Percentiles rank a stretch among this genome's conserved stretches.
These are phyloP conservation scores for Fonsecaea nubica DNA, from an alignment of 2,329 filamentous ascomycete species.

Conservation along the genomic window DNA sequence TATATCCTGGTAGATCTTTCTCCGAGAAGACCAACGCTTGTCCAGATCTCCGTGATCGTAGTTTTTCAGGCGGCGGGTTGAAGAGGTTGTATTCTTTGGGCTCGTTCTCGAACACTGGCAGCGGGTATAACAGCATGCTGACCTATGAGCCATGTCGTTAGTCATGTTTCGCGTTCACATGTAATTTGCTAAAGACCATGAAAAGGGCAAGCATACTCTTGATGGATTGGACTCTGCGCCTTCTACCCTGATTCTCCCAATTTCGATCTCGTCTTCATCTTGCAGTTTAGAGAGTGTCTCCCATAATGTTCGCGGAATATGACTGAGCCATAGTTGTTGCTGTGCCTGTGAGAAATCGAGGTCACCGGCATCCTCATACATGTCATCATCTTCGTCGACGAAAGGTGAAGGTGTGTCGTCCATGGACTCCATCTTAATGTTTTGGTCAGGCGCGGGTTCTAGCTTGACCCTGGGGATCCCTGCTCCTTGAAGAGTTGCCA, in stretches of 20 bases:
- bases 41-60: conserved; percentile 59
- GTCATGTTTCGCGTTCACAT: conserved; percentile 41
- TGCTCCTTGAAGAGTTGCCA: conserved; percentile 35
- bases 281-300: conserved; percentile 77
- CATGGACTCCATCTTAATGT: conserved; percentile 37
- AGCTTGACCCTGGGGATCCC: conserved; percentile 36
- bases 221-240: conserved; percentile 62
- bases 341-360: conserved; percentile 62
- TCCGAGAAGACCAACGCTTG: conserved; percentile 95
- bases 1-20: conserved; percentile 83
- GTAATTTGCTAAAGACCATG: conserved; percentile 29
- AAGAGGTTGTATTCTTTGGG: conserved; percentile 88
- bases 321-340: conserved; percentile 71
- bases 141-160: conserved; percentile 61
- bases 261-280: conserved; percentile 80
- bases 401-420: conserved; percentile 38
- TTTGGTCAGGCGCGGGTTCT: conserved; percentile 31
- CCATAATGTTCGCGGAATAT: conserved; percentile 80
- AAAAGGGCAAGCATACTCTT: conserved; percentile 45
- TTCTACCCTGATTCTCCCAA: conserved; percentile 73
- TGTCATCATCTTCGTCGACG: conserved; percentile 65
- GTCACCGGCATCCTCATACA: conserved; percentile 72
- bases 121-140: conserved; percentile 70
- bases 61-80: conserved; percentile 63
- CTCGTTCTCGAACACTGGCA: conserved; percentile 73